These are phyloP conservation scores for Halteria grandinella DNA, from an alignment of 73 alveolate species.

Conservation along the genomic window DNA sequence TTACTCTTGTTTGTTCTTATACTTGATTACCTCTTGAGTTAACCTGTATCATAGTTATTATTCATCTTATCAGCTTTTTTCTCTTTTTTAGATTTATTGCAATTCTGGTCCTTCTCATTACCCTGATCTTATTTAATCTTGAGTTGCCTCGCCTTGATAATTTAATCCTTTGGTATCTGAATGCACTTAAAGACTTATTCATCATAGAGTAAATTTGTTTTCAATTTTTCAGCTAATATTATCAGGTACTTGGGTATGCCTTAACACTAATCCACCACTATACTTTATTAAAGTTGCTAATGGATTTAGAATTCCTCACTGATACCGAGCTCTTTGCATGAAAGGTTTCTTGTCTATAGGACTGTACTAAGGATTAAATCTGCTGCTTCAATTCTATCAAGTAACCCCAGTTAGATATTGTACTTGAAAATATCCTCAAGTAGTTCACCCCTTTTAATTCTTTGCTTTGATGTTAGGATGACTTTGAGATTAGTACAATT, in stretches of 20 bases:
- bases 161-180: too few species aligned
- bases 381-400: constrained; percentile 59
- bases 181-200: too few species aligned
- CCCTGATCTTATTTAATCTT: too few species aligned
- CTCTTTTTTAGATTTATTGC: too few species aligned
- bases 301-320: background rate
- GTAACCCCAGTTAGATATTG: constrained; percentile 5
- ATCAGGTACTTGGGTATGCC: constrained; percentile 62
- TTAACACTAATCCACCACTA: constrained; percentile 44
- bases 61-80: too few species aligned
- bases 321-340: constrained; percentile 44
- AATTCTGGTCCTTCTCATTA: too few species aligned
- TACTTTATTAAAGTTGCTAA: constrained; percentile 30
- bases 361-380: constrained; percentile 52
- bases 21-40: too few species aligned
- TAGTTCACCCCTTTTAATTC: constrained; percentile 12
- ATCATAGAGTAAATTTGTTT: too few species aligned
- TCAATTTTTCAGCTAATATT: constrained; percentile 34
- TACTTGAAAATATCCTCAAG: constrained; percentile 12
- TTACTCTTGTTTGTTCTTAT: too few species aligned
- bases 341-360: constrained; percentile 5
- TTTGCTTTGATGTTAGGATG: constrained; percentile 47
- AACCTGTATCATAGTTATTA: too few species aligned
- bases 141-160: too few species aligned
- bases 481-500: constrained; percentile 13